Evolutionary conservation across 2,329 filamentous ascomycete genomes (phyloP).

Genomic region (Periglandula ipomoeae): DNA sequence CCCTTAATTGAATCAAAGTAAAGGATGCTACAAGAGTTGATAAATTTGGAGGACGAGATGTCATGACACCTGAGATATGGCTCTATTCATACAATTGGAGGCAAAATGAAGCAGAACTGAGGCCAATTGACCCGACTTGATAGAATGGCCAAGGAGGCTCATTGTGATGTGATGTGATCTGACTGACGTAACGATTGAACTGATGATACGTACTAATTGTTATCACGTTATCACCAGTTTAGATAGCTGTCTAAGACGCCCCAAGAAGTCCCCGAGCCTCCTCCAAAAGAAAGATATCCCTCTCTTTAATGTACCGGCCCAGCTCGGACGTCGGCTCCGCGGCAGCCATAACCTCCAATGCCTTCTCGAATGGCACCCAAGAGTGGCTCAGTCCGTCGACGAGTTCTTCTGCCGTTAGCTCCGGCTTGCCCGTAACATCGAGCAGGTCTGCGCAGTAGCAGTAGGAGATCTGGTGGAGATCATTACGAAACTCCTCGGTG

Average conservation of each 20-base stretch:
- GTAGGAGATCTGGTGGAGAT: conserved; percentile 9
- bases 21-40: no score
- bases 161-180: neutral
- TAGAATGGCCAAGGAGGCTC: no score
- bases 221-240: neutral
- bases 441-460: conserved; percentile 8
- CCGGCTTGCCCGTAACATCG: conserved; percentile 7
- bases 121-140: no score
- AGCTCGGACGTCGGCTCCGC: neutral
- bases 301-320: neutral
- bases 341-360: neutral
- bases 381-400: conserved; percentile 7
- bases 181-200: neutral
- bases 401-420: conserved; percentile 7
- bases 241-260: neutral
- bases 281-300: neutral
- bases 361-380: conserved; percentile 2
- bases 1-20: no score
- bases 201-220: neutral
- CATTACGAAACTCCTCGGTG: conserved; percentile 9
- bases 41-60: neutral
- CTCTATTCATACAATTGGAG: neutral
- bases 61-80: neutral
- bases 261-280: neutral
- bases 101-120: neutral